Percentiles rank a stretch among this genome's conserved stretches.
Conservation (phyloP, 768 basidiomycete species). For the Porphyrellus cyaneotinctus region DNA sequence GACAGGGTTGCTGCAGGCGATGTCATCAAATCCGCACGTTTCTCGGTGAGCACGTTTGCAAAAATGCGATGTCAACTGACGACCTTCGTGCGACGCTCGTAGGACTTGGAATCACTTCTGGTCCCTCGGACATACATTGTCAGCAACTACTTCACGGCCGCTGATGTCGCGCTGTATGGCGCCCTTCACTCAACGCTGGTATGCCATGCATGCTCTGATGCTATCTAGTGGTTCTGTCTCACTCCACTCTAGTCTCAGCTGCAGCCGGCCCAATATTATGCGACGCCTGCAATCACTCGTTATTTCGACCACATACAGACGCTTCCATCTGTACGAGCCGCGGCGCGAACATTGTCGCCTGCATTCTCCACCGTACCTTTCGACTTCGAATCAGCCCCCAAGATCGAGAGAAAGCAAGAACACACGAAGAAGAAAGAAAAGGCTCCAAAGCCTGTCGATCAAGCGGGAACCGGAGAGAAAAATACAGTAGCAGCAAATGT, state of each 20-base stretch:
- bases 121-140: slow-evolving; percentile 81
- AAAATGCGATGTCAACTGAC: neutral
- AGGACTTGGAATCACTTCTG: slow-evolving; percentile 74
- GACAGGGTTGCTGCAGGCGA: slow-evolving; percentile 54
- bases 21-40: slow-evolving; percentile 39
- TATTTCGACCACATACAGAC: slow-evolving; percentile 96
- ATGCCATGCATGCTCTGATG: slow-evolving; percentile 24
- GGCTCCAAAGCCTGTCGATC: slow-evolving; percentile 33
- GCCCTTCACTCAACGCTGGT: slow-evolving; percentile 83
- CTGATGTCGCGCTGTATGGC: slow-evolving; percentile 89
- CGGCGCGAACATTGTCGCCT: slow-evolving; percentile 48
- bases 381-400: slow-evolving; percentile 74
- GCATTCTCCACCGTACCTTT: slow-evolving; percentile 58
- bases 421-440: slow-evolving; percentile 78
- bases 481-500: slow-evolving; percentile 28
- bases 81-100: slow-evolving; percentile 2
- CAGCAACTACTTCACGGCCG: slow-evolving; percentile 78
- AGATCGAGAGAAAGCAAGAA: slow-evolving; percentile 65
- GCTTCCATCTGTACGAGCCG: slow-evolving; percentile 54
- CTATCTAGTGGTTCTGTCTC: neutral
- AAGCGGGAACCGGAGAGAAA: slow-evolving; percentile 22
- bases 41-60: slow-evolving; percentile 43
- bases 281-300: slow-evolving; percentile 78
- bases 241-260: slow-evolving; percentile 55
- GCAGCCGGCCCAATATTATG: slow-evolving; percentile 68